Conservation (phyloP, 2,329 filamentous ascomycete species). For the Monosporascus cannonballus region DNA sequence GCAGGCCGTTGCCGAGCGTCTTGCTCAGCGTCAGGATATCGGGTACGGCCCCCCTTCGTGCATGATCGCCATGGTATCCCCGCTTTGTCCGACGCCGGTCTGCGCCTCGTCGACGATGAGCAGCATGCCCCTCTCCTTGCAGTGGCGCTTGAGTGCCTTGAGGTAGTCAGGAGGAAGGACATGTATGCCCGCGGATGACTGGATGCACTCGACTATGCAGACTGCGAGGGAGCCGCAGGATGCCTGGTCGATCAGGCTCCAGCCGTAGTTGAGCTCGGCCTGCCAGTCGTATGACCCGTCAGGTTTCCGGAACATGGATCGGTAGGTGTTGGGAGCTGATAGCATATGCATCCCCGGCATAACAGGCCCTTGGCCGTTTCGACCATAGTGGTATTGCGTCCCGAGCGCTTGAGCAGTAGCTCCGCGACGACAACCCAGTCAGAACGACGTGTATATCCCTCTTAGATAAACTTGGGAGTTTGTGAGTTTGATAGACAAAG, state of each 20-base stretch:
- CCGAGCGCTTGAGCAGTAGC: constrained; percentile 49
- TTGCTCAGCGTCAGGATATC: constrained; percentile 57
- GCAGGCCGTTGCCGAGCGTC: constrained; percentile 55
- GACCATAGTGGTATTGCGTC: constrained; percentile 50
- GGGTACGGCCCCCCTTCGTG: constrained; percentile 45
- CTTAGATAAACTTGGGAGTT: too few species aligned
- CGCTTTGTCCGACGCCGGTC: constrained; percentile 51
- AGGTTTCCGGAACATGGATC: constrained; percentile 51
- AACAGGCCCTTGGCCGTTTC: constrained; percentile 38
- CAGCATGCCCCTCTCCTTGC: constrained; percentile 50
- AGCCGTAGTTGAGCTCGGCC: constrained; percentile 57
- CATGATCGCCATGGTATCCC: constrained; percentile 53
- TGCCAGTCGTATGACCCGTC: constrained; percentile 62
- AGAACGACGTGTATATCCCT: too few species aligned
- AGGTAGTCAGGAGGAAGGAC: constrained; percentile 55
- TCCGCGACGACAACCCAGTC: constrained; percentile 25
- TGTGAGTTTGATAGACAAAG: too few species aligned
- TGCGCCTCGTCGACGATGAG: constrained; percentile 58
- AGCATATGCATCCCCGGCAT: constrained; percentile 54
- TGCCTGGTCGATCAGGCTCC: constrained; percentile 52
- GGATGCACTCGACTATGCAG: constrained; percentile 51
- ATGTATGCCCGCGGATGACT: constrained; percentile 49
- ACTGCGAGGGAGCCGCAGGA: constrained; percentile 57
- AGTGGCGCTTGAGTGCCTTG: constrained; percentile 46
- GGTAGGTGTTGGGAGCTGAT: constrained; percentile 54